These are phyloP conservation scores for Sequoiadendron giganteum DNA, from an alignment of 75 land plant species.

Conservation along the genomic window DNA sequence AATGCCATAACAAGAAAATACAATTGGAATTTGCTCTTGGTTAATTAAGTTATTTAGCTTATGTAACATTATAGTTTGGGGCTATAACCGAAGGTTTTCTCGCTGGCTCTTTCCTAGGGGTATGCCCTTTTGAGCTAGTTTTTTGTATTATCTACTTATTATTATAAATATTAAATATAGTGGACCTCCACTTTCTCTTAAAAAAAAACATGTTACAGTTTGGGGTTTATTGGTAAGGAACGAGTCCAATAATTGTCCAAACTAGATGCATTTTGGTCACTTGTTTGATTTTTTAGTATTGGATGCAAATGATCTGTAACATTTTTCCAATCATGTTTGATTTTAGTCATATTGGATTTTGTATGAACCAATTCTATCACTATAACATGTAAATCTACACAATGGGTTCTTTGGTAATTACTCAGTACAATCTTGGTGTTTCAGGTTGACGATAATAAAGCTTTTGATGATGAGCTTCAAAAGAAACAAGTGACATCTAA, in stretches of 20 bases:
- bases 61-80: too few relatives aligned
- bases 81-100: too few relatives aligned
- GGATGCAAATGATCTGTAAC: background rate
- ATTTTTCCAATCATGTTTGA: background rate
- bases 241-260: too few relatives aligned
- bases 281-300: background rate
- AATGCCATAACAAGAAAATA: too few relatives aligned
- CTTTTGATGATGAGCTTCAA: background rate
- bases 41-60: too few relatives aligned
- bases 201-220: too few relatives aligned
- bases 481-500: background rate
- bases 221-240: background rate
- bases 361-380: background rate
- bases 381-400: background rate
- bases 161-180: too few relatives aligned
- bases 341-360: background rate
- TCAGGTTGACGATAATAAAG: background rate
- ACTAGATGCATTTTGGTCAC: background rate
- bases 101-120: too few relatives aligned
- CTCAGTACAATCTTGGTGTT: background rate
- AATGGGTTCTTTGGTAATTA: background rate
- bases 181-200: too few relatives aligned
- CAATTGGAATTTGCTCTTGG: too few relatives aligned
- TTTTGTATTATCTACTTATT: too few relatives aligned
- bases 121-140: too few relatives aligned